A percentile compares a stretch with the other conserved stretches of the same genome.
Evolutionary conservation across 805 yeast genomes (phyloP).

Genomic region (Jamesozyma rosinii): DNA sequence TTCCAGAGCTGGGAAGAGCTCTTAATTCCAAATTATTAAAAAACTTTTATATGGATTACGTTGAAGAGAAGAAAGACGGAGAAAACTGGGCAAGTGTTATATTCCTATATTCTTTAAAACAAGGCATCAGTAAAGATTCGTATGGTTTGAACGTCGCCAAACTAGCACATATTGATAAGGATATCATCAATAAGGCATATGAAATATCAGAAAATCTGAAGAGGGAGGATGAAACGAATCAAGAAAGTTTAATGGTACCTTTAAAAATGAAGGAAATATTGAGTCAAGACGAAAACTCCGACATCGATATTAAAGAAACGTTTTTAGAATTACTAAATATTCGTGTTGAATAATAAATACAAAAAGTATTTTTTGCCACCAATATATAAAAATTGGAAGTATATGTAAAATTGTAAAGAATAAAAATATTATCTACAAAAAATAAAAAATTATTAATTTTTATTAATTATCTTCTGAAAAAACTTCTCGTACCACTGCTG

Average conservation of each 20-base stretch:
- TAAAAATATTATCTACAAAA: too few species aligned
- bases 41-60: conserved; percentile 66
- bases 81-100: conserved; percentile 36
- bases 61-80: conserved; percentile 32
- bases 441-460: too few species aligned
- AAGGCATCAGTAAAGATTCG: conserved; percentile 50
- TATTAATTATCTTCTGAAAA: conserved; percentile 22
- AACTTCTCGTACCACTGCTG: conserved; percentile 27
- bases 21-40: conserved; percentile 35
- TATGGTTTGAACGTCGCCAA: conserved; percentile 83
- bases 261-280: conserved; percentile 7
- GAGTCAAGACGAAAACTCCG: neutral
- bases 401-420: too few species aligned
- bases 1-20: conserved; percentile 52
- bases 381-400: neutral
- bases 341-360: neutral
- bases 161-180: conserved; percentile 51
- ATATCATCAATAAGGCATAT: conserved; percentile 39
- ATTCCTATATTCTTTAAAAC: conserved; percentile 43
- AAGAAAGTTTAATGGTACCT: conserved; percentile 5
- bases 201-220: conserved; percentile 20
- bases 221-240: conserved; percentile 6
- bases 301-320: neutral
- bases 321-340: neutral
- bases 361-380: too few species aligned